Evolutionary conservation across 306 rosid species (phyloP).

Genomic region (Parietaria judaica): DNA sequence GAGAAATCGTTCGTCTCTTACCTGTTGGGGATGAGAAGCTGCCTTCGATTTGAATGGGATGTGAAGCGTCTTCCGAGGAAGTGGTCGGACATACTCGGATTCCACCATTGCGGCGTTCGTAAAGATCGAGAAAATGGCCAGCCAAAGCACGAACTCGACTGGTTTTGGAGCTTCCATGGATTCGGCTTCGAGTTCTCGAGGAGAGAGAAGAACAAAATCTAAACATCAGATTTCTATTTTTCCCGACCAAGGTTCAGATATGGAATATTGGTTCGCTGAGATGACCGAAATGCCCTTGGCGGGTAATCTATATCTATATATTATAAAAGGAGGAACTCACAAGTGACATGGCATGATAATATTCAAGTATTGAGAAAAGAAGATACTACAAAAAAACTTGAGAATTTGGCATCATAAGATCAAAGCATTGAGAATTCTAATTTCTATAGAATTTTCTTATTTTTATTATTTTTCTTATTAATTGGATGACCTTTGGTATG

Average conservation of each 20-base stretch:
- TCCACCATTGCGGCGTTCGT: conserved; percentile 27
- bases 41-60: conserved; percentile 42
- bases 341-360: too few relatives aligned
- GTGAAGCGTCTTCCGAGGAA: conserved; percentile 55
- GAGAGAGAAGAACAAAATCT: too few relatives aligned
- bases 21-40: conserved; percentile 75
- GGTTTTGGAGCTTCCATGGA: conserved; percentile 32
- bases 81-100: conserved; percentile 66
- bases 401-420: too few relatives aligned
- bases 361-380: too few relatives aligned
- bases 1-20: neutral
- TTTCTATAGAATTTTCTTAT: too few relatives aligned
- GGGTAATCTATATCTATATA: neutral
- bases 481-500: too few relatives aligned
- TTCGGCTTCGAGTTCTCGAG: neutral
- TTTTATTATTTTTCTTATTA: too few relatives aligned
- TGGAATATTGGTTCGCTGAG: neutral
- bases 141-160: conserved; percentile 4
- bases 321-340: too few relatives aligned
- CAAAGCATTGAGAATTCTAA: too few relatives aligned
- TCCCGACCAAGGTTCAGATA: neutral
- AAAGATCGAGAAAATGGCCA: conserved; percentile 17
- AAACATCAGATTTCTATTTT: neutral
- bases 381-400: too few relatives aligned
- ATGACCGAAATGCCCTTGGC: conserved; percentile 3